These are phyloP conservation scores for Axilococcus clingmanii DNA, from an alignment of 139 green algal species.

Conservation along the genomic window DNA sequence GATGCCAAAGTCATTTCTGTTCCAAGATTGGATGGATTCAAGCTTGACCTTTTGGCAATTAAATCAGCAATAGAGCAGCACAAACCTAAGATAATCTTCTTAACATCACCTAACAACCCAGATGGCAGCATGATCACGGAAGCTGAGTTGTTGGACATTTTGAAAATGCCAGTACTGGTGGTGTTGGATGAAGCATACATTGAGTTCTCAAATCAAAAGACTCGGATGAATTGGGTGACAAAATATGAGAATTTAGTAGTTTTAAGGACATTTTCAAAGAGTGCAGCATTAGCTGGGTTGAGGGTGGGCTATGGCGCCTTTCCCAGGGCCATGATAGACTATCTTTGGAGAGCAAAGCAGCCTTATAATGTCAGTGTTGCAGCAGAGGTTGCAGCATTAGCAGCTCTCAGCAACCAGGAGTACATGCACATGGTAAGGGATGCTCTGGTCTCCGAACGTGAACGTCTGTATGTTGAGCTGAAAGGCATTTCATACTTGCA, in stretches of 20 bases:
- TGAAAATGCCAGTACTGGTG: conserved; percentile 84
- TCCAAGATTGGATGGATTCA: conserved; percentile 71
- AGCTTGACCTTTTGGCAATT: conserved; percentile 72
- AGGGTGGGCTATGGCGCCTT: conserved; percentile 56
- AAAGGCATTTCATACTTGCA: conserved; percentile 70
- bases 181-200: conserved; percentile 99
- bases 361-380: conserved; percentile 98
- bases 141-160: conserved; percentile 63
- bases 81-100: conserved; percentile 92
- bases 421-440: conserved; percentile 73
- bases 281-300: conserved; percentile 66
- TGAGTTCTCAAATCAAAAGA: conserved; percentile 75
- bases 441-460: conserved; percentile 75
- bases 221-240: conserved; percentile 63
- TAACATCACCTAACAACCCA: conserved; percentile 98
- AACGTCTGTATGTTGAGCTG: conserved; percentile 54
- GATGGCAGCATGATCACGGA: conserved; percentile 84
- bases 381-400: conserved; percentile 71
- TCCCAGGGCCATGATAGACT: conserved; percentile 65
- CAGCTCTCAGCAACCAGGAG: conserved; percentile 58
- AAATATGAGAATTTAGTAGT: conserved; percentile 85
- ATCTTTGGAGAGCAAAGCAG: conserved; percentile 96
- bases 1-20: conserved; percentile 73
- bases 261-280: conserved; percentile 96
- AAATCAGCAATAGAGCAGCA: conserved; percentile 64